phyloP scores from a whole-genome alignment of 1,284 basidiomycete species.

The Tylopilus sp. region DNA sequence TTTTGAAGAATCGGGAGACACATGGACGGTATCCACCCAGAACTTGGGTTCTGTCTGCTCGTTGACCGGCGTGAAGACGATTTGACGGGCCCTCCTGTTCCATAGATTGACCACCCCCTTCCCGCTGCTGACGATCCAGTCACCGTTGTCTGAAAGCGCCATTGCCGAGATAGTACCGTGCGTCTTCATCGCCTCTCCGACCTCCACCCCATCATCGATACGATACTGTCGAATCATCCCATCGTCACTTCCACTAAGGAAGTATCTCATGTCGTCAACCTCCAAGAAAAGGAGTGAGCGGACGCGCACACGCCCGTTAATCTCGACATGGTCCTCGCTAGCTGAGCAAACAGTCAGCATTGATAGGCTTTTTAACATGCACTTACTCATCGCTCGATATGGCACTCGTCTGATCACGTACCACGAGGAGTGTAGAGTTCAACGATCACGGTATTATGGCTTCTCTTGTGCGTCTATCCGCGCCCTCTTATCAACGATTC shows the following conservation, averaged over 20 bases:
- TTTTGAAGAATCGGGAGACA: slow-evolving; percentile 1
- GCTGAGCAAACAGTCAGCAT: not conserved
- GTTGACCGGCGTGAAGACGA: not conserved
- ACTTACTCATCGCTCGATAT: not conserved
- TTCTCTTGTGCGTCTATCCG: not conserved
- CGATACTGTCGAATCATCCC: slow-evolving; percentile 2
- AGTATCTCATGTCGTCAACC: not conserved
- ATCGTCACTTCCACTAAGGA: not conserved
- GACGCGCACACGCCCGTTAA: not conserved
- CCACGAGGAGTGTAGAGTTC: not conserved
- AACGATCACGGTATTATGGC: too few relatives aligned
- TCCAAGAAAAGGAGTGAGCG: not conserved
- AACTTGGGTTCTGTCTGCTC: slow-evolving; percentile 2
- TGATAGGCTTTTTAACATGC: not conserved
- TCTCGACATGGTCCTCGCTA: not conserved
- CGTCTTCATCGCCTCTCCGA: not conserved
- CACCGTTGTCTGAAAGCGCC: not conserved
- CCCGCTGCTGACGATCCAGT: not conserved
- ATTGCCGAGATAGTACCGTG: not conserved
- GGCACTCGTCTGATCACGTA: not conserved
- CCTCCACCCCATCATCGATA: not conserved
- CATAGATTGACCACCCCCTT: not conserved
- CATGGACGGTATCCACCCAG: slow-evolving; percentile 3
- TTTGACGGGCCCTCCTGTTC: not conserved
- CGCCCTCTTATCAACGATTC: not conserved